Evolutionary conservation across 805 yeast species (phyloP), one percentile per base, ranked within the genome.

Genomic region (Candida morakotiae): DNA sequence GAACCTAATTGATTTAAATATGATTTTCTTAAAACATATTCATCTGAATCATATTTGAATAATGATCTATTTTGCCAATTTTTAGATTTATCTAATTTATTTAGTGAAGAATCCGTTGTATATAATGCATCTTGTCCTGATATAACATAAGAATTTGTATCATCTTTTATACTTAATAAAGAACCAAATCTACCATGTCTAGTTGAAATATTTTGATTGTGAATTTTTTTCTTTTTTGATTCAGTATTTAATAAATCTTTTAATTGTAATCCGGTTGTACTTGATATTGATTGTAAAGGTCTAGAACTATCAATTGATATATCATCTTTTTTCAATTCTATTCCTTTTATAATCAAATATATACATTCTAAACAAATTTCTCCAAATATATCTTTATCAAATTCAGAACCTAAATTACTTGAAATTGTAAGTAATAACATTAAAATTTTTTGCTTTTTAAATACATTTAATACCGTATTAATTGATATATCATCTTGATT

Each of bases 181-280:
- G 97, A 81, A 1, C 98, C 98, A 64, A 91, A 91, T 36, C 95
- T 71, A 2, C 93, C 89, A 54, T 91, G 98, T 32, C 98, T 72
- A 1, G 87, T 71, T 1, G 85, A 73, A 1, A 79, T 65, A 36
- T 68, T 60, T 55, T 71, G 73, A 20, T 67, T 64, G 34, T 78
- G 69, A 23, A 57, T 52, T 28, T 62, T 65, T 40, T 75, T 77
- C 42, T 81, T 54, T 22, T 69, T 68, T 15, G 71, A 67, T 51
- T 91, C 97, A 37, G 71, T 71, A 2, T 66, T 62, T n/a, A 87
- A 62, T 6, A 86, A 54, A 15, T 70, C 74, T 29, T 68, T 57
- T 15, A 81, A 56, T 38, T 67, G 69, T 41, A 64, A 40, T 2
- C 73, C 73, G 1, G 67, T 52, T 1, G 58, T 53, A 0, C 70